A percentile compares a stretch with the other conserved stretches of the same genome.
These are phyloP conservation scores for Byssothecium circinans DNA, from an alignment of 2,329 filamentous ascomycete species.

Conservation along the genomic window DNA sequence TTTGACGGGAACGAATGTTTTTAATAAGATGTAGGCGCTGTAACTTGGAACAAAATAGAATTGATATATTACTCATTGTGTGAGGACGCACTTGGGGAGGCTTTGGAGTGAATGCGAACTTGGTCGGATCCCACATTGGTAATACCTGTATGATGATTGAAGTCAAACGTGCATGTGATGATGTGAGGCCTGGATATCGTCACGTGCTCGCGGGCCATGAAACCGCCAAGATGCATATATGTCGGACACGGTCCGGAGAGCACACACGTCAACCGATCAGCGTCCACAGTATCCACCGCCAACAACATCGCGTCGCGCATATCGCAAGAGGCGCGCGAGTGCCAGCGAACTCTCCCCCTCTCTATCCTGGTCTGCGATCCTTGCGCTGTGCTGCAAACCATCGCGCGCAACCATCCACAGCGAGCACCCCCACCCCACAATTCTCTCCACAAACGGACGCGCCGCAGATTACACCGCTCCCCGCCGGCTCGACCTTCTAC, in stretches of 20 bases:
- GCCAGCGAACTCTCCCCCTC: not conserved
- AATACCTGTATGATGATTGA: too few relatives aligned
- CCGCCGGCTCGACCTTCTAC: not conserved
- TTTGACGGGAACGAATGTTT: slow-evolving; percentile 24
- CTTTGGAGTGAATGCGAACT: too few relatives aligned
- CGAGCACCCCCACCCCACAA: not conserved
- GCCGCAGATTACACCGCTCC: not conserved
- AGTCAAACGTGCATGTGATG: too few relatives aligned
- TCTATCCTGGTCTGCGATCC: not conserved
- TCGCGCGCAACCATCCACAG: too few relatives aligned
- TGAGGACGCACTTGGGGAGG: too few relatives aligned
- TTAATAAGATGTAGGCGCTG: slow-evolving; percentile 33
- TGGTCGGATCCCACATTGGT: too few relatives aligned
- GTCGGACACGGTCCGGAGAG: not conserved
- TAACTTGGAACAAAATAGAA: not conserved
- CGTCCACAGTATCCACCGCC: not conserved
- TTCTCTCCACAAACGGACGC: not conserved
- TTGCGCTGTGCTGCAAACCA: not conserved
- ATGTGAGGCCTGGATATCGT: not conserved
- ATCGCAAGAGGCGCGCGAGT: not conserved
- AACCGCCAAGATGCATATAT: not conserved
- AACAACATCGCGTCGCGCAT: not conserved
- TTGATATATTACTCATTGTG: too few relatives aligned
- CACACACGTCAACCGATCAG: not conserved
- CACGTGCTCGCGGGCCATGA: not conserved